Conservation (phyloP, 1,139 yeast genomes). For the Sugiyamaella paludigena region DNA sequence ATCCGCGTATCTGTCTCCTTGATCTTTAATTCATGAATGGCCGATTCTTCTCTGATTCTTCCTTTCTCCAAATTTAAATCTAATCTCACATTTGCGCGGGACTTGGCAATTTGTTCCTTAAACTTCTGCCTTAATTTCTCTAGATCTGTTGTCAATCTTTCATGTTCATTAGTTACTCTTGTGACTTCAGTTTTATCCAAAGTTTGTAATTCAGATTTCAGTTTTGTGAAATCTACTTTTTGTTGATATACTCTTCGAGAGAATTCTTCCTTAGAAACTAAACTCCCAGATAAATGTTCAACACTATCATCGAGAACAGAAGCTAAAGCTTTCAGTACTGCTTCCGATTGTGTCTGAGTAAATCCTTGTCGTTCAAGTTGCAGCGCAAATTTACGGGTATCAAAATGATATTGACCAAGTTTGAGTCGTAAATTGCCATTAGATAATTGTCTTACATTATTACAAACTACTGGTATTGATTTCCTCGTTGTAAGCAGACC, state of each 20-base stretch:
- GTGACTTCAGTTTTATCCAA: constrained; percentile 86
- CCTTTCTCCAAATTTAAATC: constrained; percentile 94
- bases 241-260: constrained; percentile 89
- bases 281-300: constrained; percentile 65
- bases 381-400: constrained; percentile 73
- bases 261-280: constrained; percentile 78
- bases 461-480: no score
- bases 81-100: constrained; percentile 84
- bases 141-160: constrained; percentile 75
- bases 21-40: constrained; percentile 87
- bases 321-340: constrained; percentile 72
- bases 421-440: constrained; percentile 14
- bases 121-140: constrained; percentile 82
- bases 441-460: no score
- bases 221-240: constrained; percentile 91
- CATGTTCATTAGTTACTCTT: constrained; percentile 81
- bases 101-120: constrained; percentile 88
- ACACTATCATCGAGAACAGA: constrained; percentile 82
- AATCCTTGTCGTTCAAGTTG: constrained; percentile 72
- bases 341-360: constrained; percentile 70
- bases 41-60: constrained; percentile 87
- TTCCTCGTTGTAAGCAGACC: no score
- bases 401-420: constrained; percentile 49
- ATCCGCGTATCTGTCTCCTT: constrained; percentile 94
- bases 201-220: constrained; percentile 85